A percentile compares a stretch with the other conserved stretches of the same genome.
These are phyloP conservation scores for Suillus weaverae DNA, from an alignment of 768 basidiomycete species.

Conservation along the genomic window DNA sequence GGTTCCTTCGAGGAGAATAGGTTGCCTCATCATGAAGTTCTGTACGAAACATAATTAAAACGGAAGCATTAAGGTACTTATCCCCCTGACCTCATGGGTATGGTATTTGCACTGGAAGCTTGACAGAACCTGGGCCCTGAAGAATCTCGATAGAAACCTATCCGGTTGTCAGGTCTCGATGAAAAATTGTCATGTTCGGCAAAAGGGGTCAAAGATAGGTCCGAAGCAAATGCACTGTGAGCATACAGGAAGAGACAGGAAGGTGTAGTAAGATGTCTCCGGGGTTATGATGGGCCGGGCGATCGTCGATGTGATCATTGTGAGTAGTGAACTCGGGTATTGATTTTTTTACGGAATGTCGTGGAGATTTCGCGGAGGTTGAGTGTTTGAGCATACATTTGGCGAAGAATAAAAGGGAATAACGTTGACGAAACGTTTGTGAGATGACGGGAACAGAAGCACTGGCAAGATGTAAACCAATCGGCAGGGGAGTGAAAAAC, in stretches of 20 bases:
- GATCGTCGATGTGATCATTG: neutral
- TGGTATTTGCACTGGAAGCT: neutral
- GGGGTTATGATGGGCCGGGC: neutral
- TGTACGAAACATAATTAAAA: neutral
- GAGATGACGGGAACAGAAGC: neutral
- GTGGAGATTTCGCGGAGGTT: neutral
- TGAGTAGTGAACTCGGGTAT: neutral
- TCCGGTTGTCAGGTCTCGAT: neutral
- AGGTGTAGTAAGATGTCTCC: neutral
- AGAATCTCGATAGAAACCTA: neutral
- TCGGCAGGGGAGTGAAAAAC: neutral
- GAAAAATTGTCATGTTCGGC: neutral
- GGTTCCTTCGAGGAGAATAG: neutral
- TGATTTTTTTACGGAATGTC: neutral
- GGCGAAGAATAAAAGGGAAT: neutral
- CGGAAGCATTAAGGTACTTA: neutral
- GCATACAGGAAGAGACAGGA: neutral
- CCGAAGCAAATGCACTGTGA: neutral
- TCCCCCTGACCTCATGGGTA: neutral
- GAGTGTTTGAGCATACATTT: neutral
- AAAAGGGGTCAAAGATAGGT: neutral
- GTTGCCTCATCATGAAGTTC: neutral
- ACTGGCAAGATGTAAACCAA: neutral
- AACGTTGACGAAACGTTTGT: neutral
- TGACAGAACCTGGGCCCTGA: neutral